phyloP scores from a whole-genome alignment of 2,329 filamentous ascomycete genomes.

The Penicillium griseofulvum region DNA sequence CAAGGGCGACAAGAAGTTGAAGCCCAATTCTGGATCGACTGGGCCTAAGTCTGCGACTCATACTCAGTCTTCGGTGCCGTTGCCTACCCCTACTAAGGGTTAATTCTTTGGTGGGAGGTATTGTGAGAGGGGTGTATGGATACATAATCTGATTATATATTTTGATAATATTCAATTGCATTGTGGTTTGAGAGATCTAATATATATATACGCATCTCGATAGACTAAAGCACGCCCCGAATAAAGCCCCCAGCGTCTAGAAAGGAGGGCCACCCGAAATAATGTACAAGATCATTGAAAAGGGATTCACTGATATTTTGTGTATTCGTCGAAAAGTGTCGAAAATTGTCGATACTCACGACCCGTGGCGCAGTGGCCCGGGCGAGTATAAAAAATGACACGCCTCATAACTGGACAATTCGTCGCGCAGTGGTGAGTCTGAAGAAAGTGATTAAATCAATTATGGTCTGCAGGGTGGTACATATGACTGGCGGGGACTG shows the following conservation, averaged over 20 bases:
- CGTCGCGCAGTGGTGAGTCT: not conserved
- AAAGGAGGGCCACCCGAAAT: not conserved
- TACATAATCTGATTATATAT: not conserved
- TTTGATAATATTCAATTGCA: not conserved
- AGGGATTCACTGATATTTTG: not conserved
- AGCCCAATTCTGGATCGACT: conserved; percentile 38
- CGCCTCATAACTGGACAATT: conserved; percentile 16
- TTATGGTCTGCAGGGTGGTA: conserved; percentile 5
- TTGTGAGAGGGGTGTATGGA: not conserved
- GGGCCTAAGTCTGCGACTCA: conserved; percentile 46
- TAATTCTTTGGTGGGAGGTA: not conserved
- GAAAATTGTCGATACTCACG: not conserved
- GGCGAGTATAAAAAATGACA: not conserved
- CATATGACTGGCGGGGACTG: not conserved
- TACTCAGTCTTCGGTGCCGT: conserved; percentile 41
- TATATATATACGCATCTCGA: not conserved
- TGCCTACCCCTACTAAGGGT: conserved; percentile 24
- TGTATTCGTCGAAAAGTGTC: not conserved
- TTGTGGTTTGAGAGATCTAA: not conserved
- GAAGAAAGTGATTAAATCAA: not conserved
- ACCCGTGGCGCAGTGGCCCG: not conserved
- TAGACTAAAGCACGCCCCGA: not conserved
- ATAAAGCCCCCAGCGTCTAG: not conserved
- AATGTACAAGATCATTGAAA: conserved; percentile 6
- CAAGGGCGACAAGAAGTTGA: conserved; percentile 46